Conservation (phyloP, 139 green algal species). For the Dunaliella primolecta region DNA sequence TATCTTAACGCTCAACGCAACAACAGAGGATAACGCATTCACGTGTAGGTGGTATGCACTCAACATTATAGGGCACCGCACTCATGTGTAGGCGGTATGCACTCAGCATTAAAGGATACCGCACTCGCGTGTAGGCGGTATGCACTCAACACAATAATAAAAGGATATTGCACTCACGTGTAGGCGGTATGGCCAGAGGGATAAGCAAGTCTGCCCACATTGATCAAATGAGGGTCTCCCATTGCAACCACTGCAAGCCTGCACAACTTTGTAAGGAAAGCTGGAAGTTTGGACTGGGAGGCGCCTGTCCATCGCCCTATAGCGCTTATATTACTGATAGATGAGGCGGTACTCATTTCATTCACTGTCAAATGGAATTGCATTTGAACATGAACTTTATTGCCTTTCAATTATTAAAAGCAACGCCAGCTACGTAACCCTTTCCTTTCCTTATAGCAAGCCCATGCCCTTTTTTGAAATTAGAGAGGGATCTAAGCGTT, state of each 20-base stretch:
- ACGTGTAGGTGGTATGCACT: not conserved
- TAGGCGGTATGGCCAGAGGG: slow-evolving; percentile 42
- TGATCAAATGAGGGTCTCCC: slow-evolving; percentile 8
- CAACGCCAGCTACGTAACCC: too few relatives aligned
- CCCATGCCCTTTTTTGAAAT: too few relatives aligned
- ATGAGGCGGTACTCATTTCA: not conserved
- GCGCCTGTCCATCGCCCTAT: too few relatives aligned
- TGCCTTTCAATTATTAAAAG: not conserved
- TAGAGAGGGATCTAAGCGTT: too few relatives aligned
- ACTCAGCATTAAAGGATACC: not conserved
- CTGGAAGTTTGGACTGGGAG: not conserved
- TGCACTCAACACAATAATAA: not conserved
- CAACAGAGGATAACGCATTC: not conserved
- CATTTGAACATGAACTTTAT: not conserved
- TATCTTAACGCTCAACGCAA: too few relatives aligned
- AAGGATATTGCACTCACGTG: slow-evolving; percentile 21
- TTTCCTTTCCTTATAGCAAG: too few relatives aligned
- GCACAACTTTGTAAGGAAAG: not conserved
- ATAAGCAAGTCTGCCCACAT: slow-evolving; percentile 30
- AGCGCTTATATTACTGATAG: too few relatives aligned
- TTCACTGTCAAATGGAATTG: not conserved
- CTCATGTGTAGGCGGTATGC: not conserved
- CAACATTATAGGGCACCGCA: not conserved
- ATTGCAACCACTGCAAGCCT: slow-evolving; percentile 22
- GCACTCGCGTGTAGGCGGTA: slow-evolving; percentile 34